These are phyloP conservation scores for Beauveria bassiana DNA, from an alignment of 2,329 filamentous ascomycete species.

Conservation along the genomic window DNA sequence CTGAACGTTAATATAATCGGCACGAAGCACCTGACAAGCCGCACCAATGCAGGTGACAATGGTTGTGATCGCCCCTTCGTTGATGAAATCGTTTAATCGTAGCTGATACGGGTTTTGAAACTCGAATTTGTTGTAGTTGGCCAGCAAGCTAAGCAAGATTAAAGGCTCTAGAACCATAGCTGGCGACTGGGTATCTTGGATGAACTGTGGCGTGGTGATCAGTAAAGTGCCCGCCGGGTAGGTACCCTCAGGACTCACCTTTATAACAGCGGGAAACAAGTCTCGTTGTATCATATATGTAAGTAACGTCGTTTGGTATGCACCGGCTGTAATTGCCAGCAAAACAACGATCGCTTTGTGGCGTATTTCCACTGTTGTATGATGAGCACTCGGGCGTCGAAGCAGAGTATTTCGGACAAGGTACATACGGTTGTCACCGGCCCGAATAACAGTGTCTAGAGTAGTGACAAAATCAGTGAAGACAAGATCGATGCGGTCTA, in stretches of 20 bases:
- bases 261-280: constrained; percentile 89
- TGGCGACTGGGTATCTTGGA: constrained; percentile 67
- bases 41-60: constrained; percentile 70
- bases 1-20: constrained; percentile 75
- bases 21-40: constrained; percentile 60
- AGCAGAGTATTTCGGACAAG: not conserved
- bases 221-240: not conserved
- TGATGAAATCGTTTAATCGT: constrained; percentile 89
- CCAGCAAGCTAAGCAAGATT: constrained; percentile 73
- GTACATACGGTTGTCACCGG: constrained; percentile 59
- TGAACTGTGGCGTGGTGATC: constrained; percentile 45
- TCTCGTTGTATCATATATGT: constrained; percentile 95
- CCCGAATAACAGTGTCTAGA: constrained; percentile 75
- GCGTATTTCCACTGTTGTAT: constrained; percentile 58
- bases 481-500: constrained; percentile 78
- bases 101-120: constrained; percentile 94
- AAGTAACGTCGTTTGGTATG: constrained; percentile 87
- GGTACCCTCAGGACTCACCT: constrained; percentile 46
- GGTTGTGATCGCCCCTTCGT: constrained; percentile 77
- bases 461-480: constrained; percentile 83
- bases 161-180: constrained; percentile 65
- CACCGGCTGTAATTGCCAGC: constrained; percentile 80
- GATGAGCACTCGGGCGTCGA: not conserved
- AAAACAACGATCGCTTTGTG: constrained; percentile 74
- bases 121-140: constrained; percentile 99